A percentile compares a stretch with the other conserved stretches of the same genome.
These are phyloP conservation scores for Solanum tarapatanum DNA, from an alignment of 257 asterid genomes.

Conservation along the genomic window DNA sequence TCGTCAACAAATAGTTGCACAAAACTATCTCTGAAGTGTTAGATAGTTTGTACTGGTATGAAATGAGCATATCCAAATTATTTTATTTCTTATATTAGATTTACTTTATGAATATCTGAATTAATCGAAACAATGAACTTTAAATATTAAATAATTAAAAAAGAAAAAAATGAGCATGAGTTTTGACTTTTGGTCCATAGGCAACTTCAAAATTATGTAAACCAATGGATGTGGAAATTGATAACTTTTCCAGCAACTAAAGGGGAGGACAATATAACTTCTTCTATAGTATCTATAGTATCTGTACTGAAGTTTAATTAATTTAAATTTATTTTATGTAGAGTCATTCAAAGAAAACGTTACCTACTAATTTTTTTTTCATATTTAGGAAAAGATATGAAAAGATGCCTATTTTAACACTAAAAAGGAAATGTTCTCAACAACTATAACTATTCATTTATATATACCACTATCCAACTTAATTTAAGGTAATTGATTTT, in stretches of 20 bases:
- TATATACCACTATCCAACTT: neutral
- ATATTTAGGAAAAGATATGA: neutral
- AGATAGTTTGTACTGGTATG: too few relatives aligned
- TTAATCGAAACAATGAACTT: neutral
- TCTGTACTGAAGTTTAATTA: fast-evolving
- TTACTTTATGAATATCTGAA: too few relatives aligned
- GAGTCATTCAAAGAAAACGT: fast-evolving
- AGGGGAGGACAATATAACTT: neutral
- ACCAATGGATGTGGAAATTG: neutral
- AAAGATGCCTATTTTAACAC: neutral
- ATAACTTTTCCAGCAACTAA: neutral
- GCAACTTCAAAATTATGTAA: neutral
- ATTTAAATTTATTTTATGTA: neutral
- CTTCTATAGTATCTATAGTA: neutral
- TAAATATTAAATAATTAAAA: neutral
- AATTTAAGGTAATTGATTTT: neutral
- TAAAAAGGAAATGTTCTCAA: neutral
- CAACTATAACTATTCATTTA: neutral
- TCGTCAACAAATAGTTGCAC: too few relatives aligned
- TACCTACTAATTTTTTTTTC: neutral
- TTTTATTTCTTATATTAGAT: too few relatives aligned
- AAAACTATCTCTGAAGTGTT: too few relatives aligned
- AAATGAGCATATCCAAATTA: too few relatives aligned
- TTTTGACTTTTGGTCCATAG: neutral
- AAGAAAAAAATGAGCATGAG: neutral